phyloP scores from a whole-genome alignment of 441 rosid species.

The Populus hybrid region DNA sequence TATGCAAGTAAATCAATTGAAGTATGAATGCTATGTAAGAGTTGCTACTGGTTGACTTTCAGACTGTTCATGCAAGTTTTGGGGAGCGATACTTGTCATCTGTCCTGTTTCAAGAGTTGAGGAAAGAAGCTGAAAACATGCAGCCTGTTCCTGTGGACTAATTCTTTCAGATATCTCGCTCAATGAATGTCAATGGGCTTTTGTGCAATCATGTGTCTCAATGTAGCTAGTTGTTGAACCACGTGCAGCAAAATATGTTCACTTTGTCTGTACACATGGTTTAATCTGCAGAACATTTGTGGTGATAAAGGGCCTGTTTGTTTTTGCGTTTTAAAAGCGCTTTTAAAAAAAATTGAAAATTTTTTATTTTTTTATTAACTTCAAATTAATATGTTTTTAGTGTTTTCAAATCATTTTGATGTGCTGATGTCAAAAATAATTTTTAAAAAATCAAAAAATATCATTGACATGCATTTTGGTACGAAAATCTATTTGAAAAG shows the following conservation, averaged over 20 bases:
- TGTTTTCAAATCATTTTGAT: no score
- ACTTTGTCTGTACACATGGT: not conserved
- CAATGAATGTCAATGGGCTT: not conserved
- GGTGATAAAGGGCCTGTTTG: no score
- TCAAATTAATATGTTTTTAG: no score
- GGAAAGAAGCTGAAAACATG: slow-evolving; percentile 85
- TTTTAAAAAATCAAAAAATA: no score
- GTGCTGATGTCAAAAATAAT: no score
- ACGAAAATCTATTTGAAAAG: no score
- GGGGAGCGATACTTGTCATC: slow-evolving; percentile 92
- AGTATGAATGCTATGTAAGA: not conserved
- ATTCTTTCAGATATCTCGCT: not conserved
- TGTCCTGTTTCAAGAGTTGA: slow-evolving; percentile 71
- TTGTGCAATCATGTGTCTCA: not conserved
- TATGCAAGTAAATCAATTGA: no score
- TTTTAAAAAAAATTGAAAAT: no score
- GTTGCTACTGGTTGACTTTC: slow-evolving; percentile 11
- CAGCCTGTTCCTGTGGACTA: slow-evolving; percentile 85
- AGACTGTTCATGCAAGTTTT: slow-evolving; percentile 89
- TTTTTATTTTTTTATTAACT: no score
- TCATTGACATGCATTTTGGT: no score
- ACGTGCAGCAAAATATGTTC: not conserved
- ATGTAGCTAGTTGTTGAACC: not conserved
- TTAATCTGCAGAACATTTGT: not conserved
- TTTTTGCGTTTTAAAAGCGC: no score